These are phyloP conservation scores for Akanthomyces muscarius DNA, from an alignment of 2,329 filamentous ascomycete species.

Conservation along the genomic window DNA sequence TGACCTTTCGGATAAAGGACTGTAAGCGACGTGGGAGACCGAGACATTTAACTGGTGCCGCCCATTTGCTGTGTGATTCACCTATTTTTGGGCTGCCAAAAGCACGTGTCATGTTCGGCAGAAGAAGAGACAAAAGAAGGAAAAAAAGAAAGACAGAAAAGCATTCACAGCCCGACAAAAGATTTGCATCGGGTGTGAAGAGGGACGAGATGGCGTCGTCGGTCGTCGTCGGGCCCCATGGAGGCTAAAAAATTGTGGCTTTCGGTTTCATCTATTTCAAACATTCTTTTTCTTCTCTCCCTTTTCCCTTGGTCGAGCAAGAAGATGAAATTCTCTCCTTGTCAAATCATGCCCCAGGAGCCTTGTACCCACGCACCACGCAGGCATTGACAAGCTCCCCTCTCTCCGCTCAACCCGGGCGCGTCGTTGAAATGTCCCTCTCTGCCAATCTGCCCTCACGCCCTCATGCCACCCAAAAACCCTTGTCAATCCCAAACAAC, in stretches of 20 bases:
- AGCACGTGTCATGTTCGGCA: not conserved
- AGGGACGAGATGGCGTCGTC: not conserved
- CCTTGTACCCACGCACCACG: not conserved
- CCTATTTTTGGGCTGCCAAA: slow-evolving; percentile 9
- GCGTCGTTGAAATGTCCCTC: not conserved
- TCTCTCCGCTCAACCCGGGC: not conserved
- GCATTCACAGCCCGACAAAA: too few relatives aligned
- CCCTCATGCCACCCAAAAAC: not conserved
- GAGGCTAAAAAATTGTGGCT: not conserved
- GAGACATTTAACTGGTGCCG: not conserved
- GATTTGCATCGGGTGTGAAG: too few relatives aligned
- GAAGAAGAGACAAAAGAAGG: not conserved
- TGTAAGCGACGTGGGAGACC: not conserved
- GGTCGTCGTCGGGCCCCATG: not conserved
- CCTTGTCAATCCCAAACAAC: slow-evolving; percentile 7
- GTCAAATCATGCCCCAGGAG: not conserved
- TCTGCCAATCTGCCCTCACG: not conserved
- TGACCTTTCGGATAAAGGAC: too few relatives aligned
- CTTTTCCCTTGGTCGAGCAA: too few relatives aligned
- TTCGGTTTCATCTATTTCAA: slow-evolving; percentile 4
- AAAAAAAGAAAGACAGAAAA: not conserved
- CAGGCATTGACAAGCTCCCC: not conserved
- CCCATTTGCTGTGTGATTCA: not conserved
- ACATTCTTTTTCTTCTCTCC: not conserved
- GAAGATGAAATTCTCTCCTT: not conserved